phyloP scores from a whole-genome alignment of 148 eudicot species.

The Hydrangea macrophylla region DNA sequence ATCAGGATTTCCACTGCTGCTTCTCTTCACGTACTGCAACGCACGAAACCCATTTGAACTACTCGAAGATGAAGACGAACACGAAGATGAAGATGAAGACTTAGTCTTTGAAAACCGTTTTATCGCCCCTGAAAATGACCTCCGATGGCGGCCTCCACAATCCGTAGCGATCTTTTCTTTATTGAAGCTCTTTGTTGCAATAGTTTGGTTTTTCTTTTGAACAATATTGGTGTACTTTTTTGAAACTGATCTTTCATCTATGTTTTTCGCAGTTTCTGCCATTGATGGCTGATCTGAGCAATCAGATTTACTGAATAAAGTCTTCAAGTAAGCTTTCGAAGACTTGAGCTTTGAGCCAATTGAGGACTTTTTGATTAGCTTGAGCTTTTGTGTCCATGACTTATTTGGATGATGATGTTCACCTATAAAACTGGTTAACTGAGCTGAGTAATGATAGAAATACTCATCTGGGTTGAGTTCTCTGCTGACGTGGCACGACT shows the following conservation, averaged over 20 bases:
- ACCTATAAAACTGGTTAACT: not conserved
- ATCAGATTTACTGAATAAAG: constrained; percentile 48
- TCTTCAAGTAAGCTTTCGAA: constrained; percentile 41
- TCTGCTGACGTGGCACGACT: constrained; percentile 54
- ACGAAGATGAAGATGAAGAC: constrained; percentile 16
- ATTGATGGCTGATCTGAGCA: constrained; percentile 27
- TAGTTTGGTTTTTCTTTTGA: constrained; percentile 5
- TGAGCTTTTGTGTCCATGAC: constrained; percentile 64
- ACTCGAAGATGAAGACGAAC: constrained; percentile 34
- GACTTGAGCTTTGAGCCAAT: constrained; percentile 41
- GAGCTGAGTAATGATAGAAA: constrained; percentile 27
- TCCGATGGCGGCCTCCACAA: constrained; percentile 38
- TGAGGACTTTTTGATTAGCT: constrained; percentile 33
- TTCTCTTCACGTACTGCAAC: constrained; percentile 37
- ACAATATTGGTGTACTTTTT: constrained; percentile 7
- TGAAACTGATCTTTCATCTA: constrained; percentile 12
- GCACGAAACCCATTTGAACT: constrained; percentile 29
- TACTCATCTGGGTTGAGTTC: constrained; percentile 60
- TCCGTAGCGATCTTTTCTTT: constrained; percentile 24
- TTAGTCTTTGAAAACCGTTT: constrained; percentile 45
- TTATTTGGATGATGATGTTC: constrained; percentile 34
- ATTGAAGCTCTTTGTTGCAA: constrained; percentile 15
- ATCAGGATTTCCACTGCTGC: constrained; percentile 44
- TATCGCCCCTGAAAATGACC: constrained; percentile 79
- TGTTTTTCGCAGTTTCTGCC: constrained; percentile 17